Percentiles rank a stretch among this genome's conserved stretches.
Evolutionary conservation across 1,284 basidiomycete species (phyloP).

Genomic region (Cryptococcus maquisensis): DNA sequence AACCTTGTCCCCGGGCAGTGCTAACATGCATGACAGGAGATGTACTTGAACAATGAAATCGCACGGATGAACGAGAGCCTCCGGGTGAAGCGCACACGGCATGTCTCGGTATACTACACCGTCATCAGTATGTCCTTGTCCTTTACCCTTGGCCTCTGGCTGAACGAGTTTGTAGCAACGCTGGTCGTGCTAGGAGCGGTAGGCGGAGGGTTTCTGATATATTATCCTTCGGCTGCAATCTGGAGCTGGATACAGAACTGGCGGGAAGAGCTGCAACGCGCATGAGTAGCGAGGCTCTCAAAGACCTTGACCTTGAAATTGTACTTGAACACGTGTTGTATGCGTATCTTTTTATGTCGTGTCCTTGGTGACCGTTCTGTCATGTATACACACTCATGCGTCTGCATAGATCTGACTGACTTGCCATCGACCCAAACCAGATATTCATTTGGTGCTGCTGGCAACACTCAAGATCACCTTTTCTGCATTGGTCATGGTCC

Average conservation of each 20-base stretch:
- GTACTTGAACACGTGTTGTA: too few species aligned
- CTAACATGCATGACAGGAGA: conserved; percentile 13
- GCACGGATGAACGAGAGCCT: conserved; percentile 1
- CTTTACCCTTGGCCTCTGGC: neutral
- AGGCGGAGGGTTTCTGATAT: neutral
- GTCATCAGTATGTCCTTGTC: neutral
- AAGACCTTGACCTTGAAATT: too few species aligned
- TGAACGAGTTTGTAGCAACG: neutral
- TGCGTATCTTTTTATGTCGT: too few species aligned
- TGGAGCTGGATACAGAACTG: neutral
- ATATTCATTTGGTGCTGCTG: too few species aligned
- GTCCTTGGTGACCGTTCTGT: too few species aligned
- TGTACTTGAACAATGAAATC: conserved; percentile 26
- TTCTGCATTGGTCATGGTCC: too few species aligned
- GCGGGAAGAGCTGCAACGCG: neutral
- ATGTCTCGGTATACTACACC: neutral
- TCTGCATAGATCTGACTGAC: too few species aligned
- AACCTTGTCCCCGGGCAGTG: neutral
- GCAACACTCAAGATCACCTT: too few species aligned
- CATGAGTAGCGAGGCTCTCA: too few species aligned
- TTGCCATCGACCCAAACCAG: too few species aligned
- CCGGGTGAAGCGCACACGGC: neutral
- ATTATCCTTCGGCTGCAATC: neutral
- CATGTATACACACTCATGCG: too few species aligned
- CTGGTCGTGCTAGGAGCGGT: neutral